A percentile compares a stretch with the other conserved stretches of the same genome.
Evolutionary conservation across 2,329 filamentous ascomycete genomes (phyloP).

Genomic region (Aspergillus fumigatus): DNA sequence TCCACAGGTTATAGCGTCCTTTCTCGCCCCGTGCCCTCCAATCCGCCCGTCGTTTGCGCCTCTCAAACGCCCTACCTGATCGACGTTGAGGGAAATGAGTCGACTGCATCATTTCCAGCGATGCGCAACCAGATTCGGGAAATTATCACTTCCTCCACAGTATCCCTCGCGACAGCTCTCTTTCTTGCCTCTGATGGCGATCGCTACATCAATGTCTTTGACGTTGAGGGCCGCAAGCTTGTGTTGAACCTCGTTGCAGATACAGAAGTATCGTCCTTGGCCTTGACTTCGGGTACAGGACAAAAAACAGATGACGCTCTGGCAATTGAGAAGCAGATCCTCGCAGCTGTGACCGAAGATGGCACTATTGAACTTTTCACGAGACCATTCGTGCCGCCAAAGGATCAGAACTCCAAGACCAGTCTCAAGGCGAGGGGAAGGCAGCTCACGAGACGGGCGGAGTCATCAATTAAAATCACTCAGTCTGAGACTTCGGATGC

Average conservation of each 20-base stretch:
- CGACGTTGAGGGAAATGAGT: conserved; percentile 36
- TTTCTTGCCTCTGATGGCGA: conserved; percentile 49
- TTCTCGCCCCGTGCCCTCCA: conserved; percentile 38
- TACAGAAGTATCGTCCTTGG: conserved; percentile 40
- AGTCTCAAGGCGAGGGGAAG: conserved; percentile 44
- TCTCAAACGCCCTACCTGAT: conserved; percentile 48
- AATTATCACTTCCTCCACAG: conserved; percentile 39
- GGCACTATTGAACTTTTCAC: conserved; percentile 48
- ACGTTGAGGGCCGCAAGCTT: conserved; percentile 39
- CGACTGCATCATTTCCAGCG: conserved; percentile 43
- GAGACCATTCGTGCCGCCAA: conserved; percentile 41
- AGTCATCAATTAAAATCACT: conserved; percentile 43
- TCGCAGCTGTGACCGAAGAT: conserved; percentile 45
- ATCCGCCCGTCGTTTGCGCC: conserved; percentile 46
- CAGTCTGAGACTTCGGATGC: conserved; percentile 38
- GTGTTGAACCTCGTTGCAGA: conserved; percentile 47
- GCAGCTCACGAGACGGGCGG: conserved; percentile 42
- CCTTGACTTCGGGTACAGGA: conserved; percentile 29
- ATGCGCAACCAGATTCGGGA: conserved; percentile 48
- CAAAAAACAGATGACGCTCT: conserved; percentile 9
- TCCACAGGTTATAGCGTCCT: conserved; percentile 37
- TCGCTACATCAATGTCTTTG: conserved; percentile 49
- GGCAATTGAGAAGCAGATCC: conserved; percentile 35
- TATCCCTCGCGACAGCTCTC: conserved; percentile 29
- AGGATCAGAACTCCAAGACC: conserved; percentile 24